Conservation (phyloP, 164 flowering plant genomes). For the Stephania japonica region DNA sequence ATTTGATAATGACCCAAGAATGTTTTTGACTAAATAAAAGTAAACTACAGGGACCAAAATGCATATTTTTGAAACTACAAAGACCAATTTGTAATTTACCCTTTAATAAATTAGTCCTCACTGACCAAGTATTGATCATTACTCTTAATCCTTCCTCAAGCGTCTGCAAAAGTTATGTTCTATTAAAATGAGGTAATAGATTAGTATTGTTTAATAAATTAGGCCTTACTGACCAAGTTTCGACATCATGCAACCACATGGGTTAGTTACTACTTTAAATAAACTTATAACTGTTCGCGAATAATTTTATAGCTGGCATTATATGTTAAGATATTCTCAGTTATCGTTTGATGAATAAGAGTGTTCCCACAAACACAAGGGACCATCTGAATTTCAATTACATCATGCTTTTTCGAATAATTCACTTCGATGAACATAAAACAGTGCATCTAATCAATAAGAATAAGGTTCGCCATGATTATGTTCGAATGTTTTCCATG, state of each 20-base stretch:
- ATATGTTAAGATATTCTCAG: too few species aligned
- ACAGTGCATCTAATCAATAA: not conserved
- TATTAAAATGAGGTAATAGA: not conserved
- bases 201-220: too few species aligned
- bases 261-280: not conserved
- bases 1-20: too few species aligned
- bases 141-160: too few species aligned
- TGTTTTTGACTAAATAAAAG: too few species aligned
- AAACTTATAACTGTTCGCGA: not conserved
- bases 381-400: not conserved
- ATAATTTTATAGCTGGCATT: not conserved
- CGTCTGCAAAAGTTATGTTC: not conserved
- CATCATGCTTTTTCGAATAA: not conserved
- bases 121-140: too few species aligned
- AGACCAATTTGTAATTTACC: too few species aligned
- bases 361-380: not conserved
- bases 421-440: not conserved
- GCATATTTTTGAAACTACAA: too few species aligned
- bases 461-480: too few species aligned
- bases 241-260: not conserved
- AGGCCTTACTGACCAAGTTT: not conserved
- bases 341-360: not conserved
- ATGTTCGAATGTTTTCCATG: too few species aligned
- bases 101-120: too few species aligned
- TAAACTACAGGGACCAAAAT: too few species aligned